Percentiles rank a stretch among this genome's conserved stretches.
Conservation (phyloP, 441 rosid genomes). For the Geranium incanum region DNA sequence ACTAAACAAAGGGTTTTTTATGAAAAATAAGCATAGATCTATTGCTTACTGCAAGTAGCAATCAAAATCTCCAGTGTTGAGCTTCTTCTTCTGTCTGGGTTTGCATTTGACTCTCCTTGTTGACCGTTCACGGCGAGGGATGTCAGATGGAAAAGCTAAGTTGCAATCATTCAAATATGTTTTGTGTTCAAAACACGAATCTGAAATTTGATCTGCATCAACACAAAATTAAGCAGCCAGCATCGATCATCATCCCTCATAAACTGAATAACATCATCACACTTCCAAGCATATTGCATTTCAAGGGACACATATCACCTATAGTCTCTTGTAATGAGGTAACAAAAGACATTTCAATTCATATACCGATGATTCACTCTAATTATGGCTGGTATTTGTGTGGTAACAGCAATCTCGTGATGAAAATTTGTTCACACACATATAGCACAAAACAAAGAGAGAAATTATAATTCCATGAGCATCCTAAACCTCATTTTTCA, state of each 20-base stretch:
- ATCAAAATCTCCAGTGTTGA: slow-evolving; percentile 37
- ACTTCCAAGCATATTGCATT: background rate
- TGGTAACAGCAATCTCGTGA: too few species aligned
- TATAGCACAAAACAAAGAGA: background rate
- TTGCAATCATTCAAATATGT: slow-evolving; percentile 15
- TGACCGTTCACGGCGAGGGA: slow-evolving; percentile 39
- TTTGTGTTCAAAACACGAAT: slow-evolving; percentile 58
- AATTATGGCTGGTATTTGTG: background rate
- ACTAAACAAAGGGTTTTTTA: background rate
- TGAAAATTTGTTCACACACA: background rate
- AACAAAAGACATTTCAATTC: background rate
- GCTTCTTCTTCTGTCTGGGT: slow-evolving; percentile 36
- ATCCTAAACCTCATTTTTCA: too few species aligned
- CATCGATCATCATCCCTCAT: background rate
- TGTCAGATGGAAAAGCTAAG: slow-evolving; percentile 30
- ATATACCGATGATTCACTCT: background rate
- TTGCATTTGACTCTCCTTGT: slow-evolving; percentile 32
- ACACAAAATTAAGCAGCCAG: background rate
- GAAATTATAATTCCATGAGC: too few species aligned
- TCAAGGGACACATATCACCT: background rate
- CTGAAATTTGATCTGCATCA: slow-evolving; percentile 20
- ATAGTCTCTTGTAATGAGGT: background rate
- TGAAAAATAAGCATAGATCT: background rate
- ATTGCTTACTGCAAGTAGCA: slow-evolving; percentile 45
- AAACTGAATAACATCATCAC: background rate